These are phyloP conservation scores for Alternaria sp. DNA, from an alignment of 2,329 filamentous ascomycete species.

Conservation along the genomic window DNA sequence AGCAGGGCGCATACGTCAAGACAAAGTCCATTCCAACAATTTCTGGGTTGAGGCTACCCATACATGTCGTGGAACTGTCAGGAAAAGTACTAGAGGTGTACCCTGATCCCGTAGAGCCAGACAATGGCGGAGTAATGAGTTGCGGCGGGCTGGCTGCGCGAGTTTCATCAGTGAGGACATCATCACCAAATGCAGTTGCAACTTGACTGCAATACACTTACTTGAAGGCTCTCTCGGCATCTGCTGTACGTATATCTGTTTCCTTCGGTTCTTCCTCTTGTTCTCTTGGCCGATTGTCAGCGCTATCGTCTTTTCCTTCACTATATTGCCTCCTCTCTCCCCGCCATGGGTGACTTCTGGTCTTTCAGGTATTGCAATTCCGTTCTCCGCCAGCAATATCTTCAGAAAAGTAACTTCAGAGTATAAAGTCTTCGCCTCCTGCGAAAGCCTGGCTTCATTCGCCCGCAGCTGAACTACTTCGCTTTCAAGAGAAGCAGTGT, in stretches of 20 bases:
- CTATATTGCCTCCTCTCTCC: neutral
- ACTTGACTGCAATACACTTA: neutral
- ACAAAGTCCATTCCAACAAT: conserved; percentile 45
- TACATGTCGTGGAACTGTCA: neutral
- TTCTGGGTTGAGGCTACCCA: conserved; percentile 25
- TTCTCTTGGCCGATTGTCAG: neutral
- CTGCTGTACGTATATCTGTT: conserved; percentile 9
- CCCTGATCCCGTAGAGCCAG: neutral
- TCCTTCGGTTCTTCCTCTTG: conserved; percentile 4
- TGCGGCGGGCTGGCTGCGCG: neutral
- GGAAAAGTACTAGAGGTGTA: neutral
- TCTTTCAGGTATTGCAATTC: conserved; percentile 21
- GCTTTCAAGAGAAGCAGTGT: conserved; percentile 38
- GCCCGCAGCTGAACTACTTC: conserved; percentile 42
- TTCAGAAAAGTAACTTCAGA: conserved; percentile 35
- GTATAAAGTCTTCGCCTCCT: conserved; percentile 35
- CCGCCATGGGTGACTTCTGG: neutral
- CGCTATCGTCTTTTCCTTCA: neutral
- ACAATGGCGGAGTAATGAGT: neutral
- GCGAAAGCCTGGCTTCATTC: conserved; percentile 40
- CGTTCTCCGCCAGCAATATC: conserved; percentile 24
- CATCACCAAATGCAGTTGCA: neutral
- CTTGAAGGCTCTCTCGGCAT: neutral
- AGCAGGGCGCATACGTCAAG: conserved; percentile 35
- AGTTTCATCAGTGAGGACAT: neutral